Evolutionary conservation across 2,329 filamentous ascomycete genomes (phyloP).

Genomic region (Diplocarpon rosae): DNA sequence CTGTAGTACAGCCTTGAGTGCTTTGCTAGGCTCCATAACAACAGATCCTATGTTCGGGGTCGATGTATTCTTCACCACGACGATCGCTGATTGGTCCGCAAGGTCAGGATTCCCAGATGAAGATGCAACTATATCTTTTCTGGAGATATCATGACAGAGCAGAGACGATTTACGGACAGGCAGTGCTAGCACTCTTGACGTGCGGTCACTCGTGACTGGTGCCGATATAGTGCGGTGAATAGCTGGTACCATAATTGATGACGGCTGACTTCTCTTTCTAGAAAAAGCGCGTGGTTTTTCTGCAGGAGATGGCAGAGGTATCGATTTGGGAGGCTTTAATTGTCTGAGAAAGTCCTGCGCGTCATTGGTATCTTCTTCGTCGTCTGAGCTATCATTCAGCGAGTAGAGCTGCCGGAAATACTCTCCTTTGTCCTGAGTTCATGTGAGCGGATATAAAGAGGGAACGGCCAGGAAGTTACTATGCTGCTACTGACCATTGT

Average conservation of each 20-base stretch:
- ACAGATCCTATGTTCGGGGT: slow-evolving; percentile 19
- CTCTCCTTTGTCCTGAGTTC: slow-evolving; percentile 12
- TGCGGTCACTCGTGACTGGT: slow-evolving; percentile 10
- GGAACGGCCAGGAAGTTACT: too few species aligned
- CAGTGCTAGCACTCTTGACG: slow-evolving; percentile 10
- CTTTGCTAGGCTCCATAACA: slow-evolving; percentile 19
- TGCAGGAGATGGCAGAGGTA: slow-evolving; percentile 29
- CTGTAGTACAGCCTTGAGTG: slow-evolving; percentile 20
- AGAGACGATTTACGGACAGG: slow-evolving; percentile 12
- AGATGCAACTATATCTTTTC: slow-evolving; percentile 2
- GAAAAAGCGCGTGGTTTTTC: slow-evolving; percentile 22
- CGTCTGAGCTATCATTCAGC: slow-evolving; percentile 21
- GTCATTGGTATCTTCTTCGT: slow-evolving; percentile 18
- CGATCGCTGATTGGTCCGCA: not conserved
- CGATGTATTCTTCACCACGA: slow-evolving; percentile 14
- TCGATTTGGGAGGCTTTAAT: slow-evolving; percentile 9
- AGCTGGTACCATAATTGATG: slow-evolving; percentile 11
- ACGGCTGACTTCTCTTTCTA: slow-evolving; percentile 5
- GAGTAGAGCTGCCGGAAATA: slow-evolving; percentile 21
- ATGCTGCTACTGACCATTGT: not conserved
- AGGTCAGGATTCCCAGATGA: not conserved
- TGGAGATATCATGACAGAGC: slow-evolving; percentile 17
- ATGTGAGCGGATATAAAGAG: not conserved
- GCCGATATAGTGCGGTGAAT: slow-evolving; percentile 19
- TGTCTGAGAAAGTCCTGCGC: slow-evolving; percentile 9